Percentiles rank a stretch among this genome's conserved stretches.
phyloP scores from a whole-genome alignment of 2,329 filamentous ascomycete genomes.

The Teratosphaeria gauchensis region DNA sequence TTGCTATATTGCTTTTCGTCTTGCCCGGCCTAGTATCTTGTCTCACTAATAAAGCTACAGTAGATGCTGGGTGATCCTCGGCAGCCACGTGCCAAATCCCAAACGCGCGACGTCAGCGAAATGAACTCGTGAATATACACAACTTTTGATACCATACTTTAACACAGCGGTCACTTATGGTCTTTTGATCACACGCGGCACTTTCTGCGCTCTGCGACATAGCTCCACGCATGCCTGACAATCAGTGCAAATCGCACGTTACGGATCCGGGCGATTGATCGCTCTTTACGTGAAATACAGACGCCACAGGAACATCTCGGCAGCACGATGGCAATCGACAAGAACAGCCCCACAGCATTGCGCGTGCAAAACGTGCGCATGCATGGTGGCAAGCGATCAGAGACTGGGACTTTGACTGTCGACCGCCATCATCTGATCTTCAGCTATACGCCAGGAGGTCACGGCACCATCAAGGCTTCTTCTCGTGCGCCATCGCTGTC shows the following conservation, averaged over 20 bases:
- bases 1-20: neutral
- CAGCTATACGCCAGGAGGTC: slow-evolving; percentile 39
- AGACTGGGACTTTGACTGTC: slow-evolving; percentile 49
- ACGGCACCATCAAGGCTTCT: neutral
- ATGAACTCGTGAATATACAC: neutral
- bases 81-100: neutral
- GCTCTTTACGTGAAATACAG: neutral
- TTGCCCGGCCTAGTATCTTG: neutral
- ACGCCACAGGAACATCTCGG: neutral
- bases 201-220: neutral
- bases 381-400: slow-evolving; percentile 35
- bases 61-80: neutral
- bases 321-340: neutral
- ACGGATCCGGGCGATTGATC: too few species aligned
- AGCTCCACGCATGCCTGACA: too few species aligned
- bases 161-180: too few species aligned
- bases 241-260: too few species aligned
- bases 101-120: neutral
- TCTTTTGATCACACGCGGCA: neutral
- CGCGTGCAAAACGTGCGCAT: slow-evolving; percentile 46
- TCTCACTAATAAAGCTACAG: neutral
- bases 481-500: neutral
- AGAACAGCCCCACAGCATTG: slow-evolving; percentile 26
- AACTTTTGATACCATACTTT: too few species aligned
- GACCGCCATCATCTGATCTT: slow-evolving; percentile 57